These are phyloP conservation scores for Talaromyces wortmannii DNA, from an alignment of 495 filamentous ascomycete genomes.

Conservation along the genomic window DNA sequence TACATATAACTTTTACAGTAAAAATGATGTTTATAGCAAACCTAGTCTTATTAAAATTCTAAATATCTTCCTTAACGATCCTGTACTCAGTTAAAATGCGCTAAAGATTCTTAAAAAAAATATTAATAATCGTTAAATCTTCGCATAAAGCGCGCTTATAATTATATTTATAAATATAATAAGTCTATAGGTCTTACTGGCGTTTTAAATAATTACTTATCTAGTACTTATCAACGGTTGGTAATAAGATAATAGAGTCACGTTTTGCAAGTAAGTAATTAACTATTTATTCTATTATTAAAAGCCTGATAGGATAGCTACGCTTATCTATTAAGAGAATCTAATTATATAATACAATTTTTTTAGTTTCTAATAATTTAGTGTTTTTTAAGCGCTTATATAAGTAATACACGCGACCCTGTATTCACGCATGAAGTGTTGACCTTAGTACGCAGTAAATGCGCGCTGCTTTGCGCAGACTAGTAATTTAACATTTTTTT, in stretches of 20 bases:
- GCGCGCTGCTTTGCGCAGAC: not conserved
- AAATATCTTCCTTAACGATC: slow-evolving; percentile 5
- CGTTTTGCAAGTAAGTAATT: not conserved
- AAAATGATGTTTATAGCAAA: slow-evolving; percentile 2
- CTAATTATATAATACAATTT: not conserved
- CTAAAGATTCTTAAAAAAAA: not conserved
- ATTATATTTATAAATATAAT: not conserved
- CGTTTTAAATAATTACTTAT: not conserved
- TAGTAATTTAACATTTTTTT: not conserved
- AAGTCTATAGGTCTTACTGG: not conserved
- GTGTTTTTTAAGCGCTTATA: not conserved
- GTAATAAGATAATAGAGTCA: not conserved
- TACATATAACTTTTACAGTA: slow-evolving; percentile 1
- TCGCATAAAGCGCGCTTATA: not conserved
- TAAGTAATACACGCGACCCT: not conserved
- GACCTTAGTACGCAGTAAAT: not conserved
- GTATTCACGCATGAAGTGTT: not conserved
- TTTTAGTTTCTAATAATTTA: not conserved
- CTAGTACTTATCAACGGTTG: not conserved
- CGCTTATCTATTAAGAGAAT: not conserved
- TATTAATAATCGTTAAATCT: not conserved
- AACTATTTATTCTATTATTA: not conserved
- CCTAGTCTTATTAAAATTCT: slow-evolving; percentile 14
- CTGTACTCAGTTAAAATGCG: not conserved
- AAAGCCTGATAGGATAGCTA: not conserved